These are phyloP conservation scores for Pestalotiopsis sp. DNA, from an alignment of 2,329 filamentous ascomycete genomes.

Conservation along the genomic window DNA sequence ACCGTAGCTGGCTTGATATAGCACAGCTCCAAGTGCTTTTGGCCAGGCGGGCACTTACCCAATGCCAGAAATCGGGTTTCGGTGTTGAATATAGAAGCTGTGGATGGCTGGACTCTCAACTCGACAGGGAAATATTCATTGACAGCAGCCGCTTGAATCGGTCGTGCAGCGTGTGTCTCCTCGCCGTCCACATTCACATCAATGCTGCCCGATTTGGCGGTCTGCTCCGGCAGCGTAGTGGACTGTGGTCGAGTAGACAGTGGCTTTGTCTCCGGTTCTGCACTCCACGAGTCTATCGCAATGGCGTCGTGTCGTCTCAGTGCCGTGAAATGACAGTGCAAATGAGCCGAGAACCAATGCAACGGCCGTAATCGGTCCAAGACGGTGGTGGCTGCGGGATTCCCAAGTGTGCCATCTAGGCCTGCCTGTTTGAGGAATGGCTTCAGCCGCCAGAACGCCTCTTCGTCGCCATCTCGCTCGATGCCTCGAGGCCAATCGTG, in stretches of 20 bases:
- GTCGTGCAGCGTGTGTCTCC: slow-evolving; percentile 18
- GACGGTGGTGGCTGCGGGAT: slow-evolving; percentile 75
- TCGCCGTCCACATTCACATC: slow-evolving; percentile 66
- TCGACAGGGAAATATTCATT: slow-evolving; percentile 56
- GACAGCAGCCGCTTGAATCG: slow-evolving; percentile 10
- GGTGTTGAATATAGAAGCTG: slow-evolving; percentile 79
- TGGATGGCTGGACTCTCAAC: slow-evolving; percentile 69
- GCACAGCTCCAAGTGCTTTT: slow-evolving; percentile 81
- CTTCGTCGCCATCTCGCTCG: slow-evolving; percentile 75
- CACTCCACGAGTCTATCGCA: neutral
- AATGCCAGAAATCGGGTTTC: slow-evolving; percentile 84
- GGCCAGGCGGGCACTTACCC: slow-evolving; percentile 83
- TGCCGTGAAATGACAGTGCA: slow-evolving; percentile 87
- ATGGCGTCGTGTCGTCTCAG: slow-evolving; percentile 51
- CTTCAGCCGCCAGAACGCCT: slow-evolving; percentile 73
- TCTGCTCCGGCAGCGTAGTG: slow-evolving; percentile 10
- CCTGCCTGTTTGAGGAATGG: slow-evolving; percentile 77
- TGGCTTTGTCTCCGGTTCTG: neutral
- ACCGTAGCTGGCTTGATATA: slow-evolving; percentile 54
- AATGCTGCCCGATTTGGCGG: slow-evolving; percentile 64
- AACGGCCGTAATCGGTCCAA: slow-evolving; percentile 80
- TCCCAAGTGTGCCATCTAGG: slow-evolving; percentile 75
- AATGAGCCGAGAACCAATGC: slow-evolving; percentile 92
- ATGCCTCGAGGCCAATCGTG: slow-evolving; percentile 94
- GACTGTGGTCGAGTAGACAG: slow-evolving; percentile 24